These are phyloP conservation scores for Pyrenula massariospora DNA, from an alignment of 495 filamentous ascomycete genomes.

Conservation along the genomic window DNA sequence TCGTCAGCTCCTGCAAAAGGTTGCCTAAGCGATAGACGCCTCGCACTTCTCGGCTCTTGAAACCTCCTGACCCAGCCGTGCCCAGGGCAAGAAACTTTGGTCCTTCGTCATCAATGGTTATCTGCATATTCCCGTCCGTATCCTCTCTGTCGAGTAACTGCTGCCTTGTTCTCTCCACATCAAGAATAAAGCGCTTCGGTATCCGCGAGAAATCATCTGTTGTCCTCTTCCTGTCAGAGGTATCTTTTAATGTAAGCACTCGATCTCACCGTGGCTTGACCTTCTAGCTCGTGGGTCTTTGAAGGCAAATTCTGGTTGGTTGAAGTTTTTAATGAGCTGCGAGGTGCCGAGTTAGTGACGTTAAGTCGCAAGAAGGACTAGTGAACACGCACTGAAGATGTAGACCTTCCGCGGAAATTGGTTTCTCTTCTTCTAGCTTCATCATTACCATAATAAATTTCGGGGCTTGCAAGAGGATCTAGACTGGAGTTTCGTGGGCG, in stretches of 20 bases:
- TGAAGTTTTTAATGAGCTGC: slow-evolving; percentile 4
- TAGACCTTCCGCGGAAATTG: slow-evolving; percentile 28
- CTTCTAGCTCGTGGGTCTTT: slow-evolving; percentile 21
- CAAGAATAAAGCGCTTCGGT: slow-evolving; percentile 61
- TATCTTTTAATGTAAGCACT: too few relatives aligned
- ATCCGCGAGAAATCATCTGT: slow-evolving; percentile 37
- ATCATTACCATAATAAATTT: slow-evolving; percentile 38
- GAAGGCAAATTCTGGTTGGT: slow-evolving; percentile 22
- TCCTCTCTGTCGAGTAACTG: slow-evolving; percentile 71
- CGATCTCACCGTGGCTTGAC: slow-evolving; percentile 38
- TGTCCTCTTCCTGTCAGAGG: background rate
- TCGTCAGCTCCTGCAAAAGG: slow-evolving; percentile 81
- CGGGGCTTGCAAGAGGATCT: slow-evolving; percentile 35
- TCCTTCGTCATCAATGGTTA: slow-evolving; percentile 89
- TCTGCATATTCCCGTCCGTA: slow-evolving; percentile 83
- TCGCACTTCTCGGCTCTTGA: slow-evolving; percentile 71
- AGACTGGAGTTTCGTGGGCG: slow-evolving; percentile 1
- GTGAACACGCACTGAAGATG: slow-evolving; percentile 30
- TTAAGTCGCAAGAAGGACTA: slow-evolving; percentile 3
- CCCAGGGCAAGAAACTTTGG: slow-evolving; percentile 81
- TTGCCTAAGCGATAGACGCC: slow-evolving; percentile 96
- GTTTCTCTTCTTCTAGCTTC: slow-evolving; percentile 18
- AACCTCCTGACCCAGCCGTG: slow-evolving; percentile 76
- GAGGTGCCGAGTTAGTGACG: slow-evolving; percentile 16
- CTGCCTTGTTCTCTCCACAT: slow-evolving; percentile 64